A percentile compares a stretch with the other conserved stretches of the same genome.
Conservation (phyloP, 2,329 filamentous ascomycete genomes). For the Microascus cirrosus region DNA sequence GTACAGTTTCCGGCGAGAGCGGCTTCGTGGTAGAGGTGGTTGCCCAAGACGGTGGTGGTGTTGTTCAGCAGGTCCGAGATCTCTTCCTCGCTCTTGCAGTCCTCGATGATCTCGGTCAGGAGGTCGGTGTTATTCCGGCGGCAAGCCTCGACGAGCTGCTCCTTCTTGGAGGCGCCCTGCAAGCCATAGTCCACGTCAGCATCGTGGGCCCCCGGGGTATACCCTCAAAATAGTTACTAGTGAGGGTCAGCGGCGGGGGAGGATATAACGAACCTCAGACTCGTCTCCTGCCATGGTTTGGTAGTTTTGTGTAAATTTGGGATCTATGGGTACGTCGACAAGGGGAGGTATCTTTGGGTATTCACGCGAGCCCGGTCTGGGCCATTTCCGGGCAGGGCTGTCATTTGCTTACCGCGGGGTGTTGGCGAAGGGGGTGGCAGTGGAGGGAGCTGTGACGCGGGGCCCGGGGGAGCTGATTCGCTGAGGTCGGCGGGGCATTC, state of each 20-base stretch:
- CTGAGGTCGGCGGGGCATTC: not conserved
- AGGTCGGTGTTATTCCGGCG: constrained; percentile 86
- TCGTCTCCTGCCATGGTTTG: constrained; percentile 1
- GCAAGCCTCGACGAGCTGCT: constrained; percentile 85
- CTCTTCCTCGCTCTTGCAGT: constrained; percentile 48
- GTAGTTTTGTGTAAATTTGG: not conserved
- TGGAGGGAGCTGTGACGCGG: not conserved
- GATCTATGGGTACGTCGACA: not conserved
- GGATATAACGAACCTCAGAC: not conserved
- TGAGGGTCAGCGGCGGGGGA: not conserved
- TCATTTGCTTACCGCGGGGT: not conserved
- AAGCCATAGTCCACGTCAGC: not conserved
- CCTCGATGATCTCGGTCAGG: constrained; percentile 60
- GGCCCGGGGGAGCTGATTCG: not conserved
- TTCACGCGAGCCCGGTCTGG: not conserved
- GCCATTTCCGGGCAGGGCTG: not conserved
- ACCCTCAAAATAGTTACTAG: not conserved
- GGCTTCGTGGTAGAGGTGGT: constrained; percentile 82
- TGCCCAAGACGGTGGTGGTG: constrained; percentile 75
- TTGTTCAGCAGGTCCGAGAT: constrained; percentile 74
- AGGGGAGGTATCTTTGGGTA: not conserved
- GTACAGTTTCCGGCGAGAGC: constrained; percentile 76
- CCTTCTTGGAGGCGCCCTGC: constrained; percentile 74
- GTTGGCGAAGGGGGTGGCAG: not conserved
- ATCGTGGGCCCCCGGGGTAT: not conserved